These are phyloP conservation scores for Diaporthe australafricana DNA, from an alignment of 2,329 filamentous ascomycete species.

Conservation along the genomic window DNA sequence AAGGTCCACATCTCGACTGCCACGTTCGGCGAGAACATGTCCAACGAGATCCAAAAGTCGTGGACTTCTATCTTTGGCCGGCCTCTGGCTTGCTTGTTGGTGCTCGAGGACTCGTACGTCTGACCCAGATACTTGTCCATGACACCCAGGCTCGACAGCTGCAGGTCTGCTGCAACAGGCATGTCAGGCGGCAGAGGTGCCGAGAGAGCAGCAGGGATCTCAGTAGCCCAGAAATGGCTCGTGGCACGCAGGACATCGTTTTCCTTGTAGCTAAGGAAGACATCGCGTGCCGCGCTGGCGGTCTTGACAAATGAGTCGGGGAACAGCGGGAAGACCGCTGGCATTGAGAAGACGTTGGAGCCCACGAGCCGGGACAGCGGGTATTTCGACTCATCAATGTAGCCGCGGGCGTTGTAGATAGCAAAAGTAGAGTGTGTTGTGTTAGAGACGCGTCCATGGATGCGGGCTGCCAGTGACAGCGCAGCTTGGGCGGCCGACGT, in stretches of 20 bases:
- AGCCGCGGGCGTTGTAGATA: neutral
- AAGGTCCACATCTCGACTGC: neutral
- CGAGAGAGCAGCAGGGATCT: neutral
- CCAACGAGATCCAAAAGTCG: neutral
- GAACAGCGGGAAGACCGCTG: neutral
- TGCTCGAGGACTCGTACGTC: neutral
- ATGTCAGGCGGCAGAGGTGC: neutral
- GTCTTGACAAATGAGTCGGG: neutral
- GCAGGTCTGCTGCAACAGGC: neutral
- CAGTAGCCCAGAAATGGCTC: neutral
- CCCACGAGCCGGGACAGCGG: neutral
- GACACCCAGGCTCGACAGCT: neutral
- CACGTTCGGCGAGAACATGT: neutral
- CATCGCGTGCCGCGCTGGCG: neutral
- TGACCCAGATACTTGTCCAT: neutral
- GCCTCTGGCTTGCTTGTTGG: neutral
- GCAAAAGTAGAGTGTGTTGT: neutral
- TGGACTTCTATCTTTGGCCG: neutral
- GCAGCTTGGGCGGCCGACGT: neutral
- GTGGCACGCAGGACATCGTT: conserved; percentile 1
- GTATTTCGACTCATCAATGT: neutral
- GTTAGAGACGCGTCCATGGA: neutral
- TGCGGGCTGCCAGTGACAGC: neutral
- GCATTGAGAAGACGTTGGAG: neutral
- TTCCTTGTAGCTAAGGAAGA: neutral